Conservation (phyloP, 345 rosid species). For the Lenwebbia sp. region DNA sequence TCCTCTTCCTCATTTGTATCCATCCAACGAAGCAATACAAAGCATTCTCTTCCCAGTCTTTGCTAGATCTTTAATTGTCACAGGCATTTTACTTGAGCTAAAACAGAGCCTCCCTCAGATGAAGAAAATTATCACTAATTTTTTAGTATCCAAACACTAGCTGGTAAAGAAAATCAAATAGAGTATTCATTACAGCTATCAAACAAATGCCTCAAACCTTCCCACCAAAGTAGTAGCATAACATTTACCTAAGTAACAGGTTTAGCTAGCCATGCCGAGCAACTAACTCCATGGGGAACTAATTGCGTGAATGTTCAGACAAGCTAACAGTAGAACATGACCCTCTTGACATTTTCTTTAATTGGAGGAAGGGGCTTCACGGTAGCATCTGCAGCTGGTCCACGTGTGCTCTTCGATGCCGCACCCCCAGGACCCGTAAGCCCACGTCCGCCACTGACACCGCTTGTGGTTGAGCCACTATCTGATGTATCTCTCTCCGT, state of each 20-base stretch:
- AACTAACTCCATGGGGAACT: background rate
- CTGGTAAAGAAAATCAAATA: background rate
- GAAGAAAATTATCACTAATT: background rate
- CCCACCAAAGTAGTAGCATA: background rate
- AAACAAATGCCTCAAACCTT: background rate
- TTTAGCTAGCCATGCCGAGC: background rate
- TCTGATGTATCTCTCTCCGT: slow-evolving; percentile 95
- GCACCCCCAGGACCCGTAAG: slow-evolving; percentile 11
- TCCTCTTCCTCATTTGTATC: too few species aligned
- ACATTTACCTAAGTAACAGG: background rate
- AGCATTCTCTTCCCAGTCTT: too few species aligned
- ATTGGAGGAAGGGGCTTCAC: slow-evolving; percentile 84
- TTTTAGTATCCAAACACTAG: background rate
- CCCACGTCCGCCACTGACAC: slow-evolving; percentile 3
- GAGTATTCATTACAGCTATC: background rate
- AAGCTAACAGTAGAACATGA: slow-evolving; percentile 79
- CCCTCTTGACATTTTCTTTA: slow-evolving; percentile 93
- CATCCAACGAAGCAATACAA: too few species aligned
- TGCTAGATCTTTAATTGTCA: too few species aligned
- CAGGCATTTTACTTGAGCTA: background rate
- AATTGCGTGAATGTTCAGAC: background rate
- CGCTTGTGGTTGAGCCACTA: slow-evolving; percentile 43
- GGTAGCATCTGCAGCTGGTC: slow-evolving; percentile 40
- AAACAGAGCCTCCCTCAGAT: background rate
- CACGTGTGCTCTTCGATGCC: slow-evolving; percentile 38